A percentile compares a stretch with the other conserved stretches of the same genome.
Conservation (phyloP, 2,329 filamentous ascomycete genomes). For the Huntiella omanensis region DNA sequence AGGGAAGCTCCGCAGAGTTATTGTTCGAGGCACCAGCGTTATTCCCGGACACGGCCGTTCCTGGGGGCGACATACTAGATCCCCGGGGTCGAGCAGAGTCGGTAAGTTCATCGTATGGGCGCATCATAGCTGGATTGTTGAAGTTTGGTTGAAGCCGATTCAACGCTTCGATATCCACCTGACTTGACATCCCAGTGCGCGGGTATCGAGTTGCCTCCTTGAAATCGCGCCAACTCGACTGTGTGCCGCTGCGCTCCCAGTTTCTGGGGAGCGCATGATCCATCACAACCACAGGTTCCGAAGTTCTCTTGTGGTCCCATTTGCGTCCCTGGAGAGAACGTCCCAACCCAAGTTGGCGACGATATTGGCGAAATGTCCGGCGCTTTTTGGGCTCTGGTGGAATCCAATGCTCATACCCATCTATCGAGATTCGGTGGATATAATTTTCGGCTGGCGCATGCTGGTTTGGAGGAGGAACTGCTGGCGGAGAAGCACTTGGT, state of each 20-base stretch:
- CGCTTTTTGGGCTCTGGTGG: slow-evolving; percentile 1
- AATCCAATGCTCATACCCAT: slow-evolving; percentile 26
- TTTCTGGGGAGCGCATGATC: slow-evolving; percentile 5
- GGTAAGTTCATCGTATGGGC: slow-evolving; percentile 14
- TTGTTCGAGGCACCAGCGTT: slow-evolving; percentile 8
- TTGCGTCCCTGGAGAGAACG: slow-evolving; percentile 28
- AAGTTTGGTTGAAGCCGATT: slow-evolving; percentile 29
- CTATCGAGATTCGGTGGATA: slow-evolving; percentile 25
- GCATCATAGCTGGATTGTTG: slow-evolving; percentile 20
- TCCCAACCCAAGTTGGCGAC: slow-evolving; percentile 8
- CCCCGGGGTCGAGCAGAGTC: slow-evolving; percentile 11
- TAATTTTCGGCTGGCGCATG: slow-evolving; percentile 20
- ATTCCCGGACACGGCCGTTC: slow-evolving; percentile 12
- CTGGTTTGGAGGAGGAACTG: slow-evolving; percentile 24
- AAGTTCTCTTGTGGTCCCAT: slow-evolving; percentile 41
- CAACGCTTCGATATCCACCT: slow-evolving; percentile 28
- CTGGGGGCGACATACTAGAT: slow-evolving; percentile 1
- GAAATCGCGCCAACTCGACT: slow-evolving; percentile 31
- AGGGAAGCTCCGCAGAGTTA: slow-evolving; percentile 12
- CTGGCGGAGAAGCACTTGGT: slow-evolving; percentile 15
- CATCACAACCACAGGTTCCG: slow-evolving; percentile 33
- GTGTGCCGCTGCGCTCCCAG: slow-evolving; percentile 10
- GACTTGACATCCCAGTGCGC: slow-evolving; percentile 26
- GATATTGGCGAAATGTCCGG: slow-evolving; percentile 5
- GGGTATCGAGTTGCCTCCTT: slow-evolving; percentile 23